Percentiles rank a stretch among this genome's conserved stretches.
Conservation (phyloP, 129 eudicot genomes). For the Chrysanthemum lavandulifolium region DNA sequence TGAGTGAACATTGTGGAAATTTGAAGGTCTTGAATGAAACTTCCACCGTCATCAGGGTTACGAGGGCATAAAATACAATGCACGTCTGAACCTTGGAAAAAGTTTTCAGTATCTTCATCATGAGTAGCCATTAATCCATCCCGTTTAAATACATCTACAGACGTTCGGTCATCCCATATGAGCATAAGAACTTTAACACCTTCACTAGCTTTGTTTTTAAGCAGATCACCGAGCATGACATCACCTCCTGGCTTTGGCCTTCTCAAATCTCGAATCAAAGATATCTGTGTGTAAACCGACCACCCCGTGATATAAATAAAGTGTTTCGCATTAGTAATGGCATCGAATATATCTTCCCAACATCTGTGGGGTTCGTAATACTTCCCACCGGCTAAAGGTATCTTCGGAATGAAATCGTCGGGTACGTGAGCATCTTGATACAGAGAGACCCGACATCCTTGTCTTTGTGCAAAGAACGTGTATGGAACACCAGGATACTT, state of each 20-base stretch:
- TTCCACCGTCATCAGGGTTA: slow-evolving; percentile 74
- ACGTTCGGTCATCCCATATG: slow-evolving; percentile 74
- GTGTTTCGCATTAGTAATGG: slow-evolving; percentile 65
- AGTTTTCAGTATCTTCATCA: slow-evolving; percentile 68
- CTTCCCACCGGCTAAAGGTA: slow-evolving; percentile 60
- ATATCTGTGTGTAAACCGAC: slow-evolving; percentile 75
- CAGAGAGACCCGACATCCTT: slow-evolving; percentile 56
- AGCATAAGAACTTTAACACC: slow-evolving; percentile 74
- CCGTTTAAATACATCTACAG: slow-evolving; percentile 53
- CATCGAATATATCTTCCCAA: slow-evolving; percentile 81
- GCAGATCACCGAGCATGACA: slow-evolving; percentile 62
- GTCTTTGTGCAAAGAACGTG: slow-evolving; percentile 63
- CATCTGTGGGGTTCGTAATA: slow-evolving; percentile 66
- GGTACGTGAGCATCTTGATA: slow-evolving; percentile 80
- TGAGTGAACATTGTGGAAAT: slow-evolving; percentile 82
- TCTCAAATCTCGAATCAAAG: slow-evolving; percentile 65
- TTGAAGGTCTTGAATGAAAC: slow-evolving; percentile 63
- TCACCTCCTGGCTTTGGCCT: slow-evolving; percentile 70
- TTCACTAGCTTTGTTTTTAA: slow-evolving; percentile 68
- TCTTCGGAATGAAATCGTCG: slow-evolving; percentile 61
- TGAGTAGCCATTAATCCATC: slow-evolving; percentile 91
- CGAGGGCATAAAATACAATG: slow-evolving; percentile 79
- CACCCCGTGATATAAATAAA: slow-evolving; percentile 73
- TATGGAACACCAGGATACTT: slow-evolving; percentile 79
- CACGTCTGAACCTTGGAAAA: slow-evolving; percentile 51